Evolutionary conservation across 495 filamentous ascomycete genomes (phyloP), one percentile per base, ranked within the genome.

Genomic region (Neurospora pannonica): DNA sequence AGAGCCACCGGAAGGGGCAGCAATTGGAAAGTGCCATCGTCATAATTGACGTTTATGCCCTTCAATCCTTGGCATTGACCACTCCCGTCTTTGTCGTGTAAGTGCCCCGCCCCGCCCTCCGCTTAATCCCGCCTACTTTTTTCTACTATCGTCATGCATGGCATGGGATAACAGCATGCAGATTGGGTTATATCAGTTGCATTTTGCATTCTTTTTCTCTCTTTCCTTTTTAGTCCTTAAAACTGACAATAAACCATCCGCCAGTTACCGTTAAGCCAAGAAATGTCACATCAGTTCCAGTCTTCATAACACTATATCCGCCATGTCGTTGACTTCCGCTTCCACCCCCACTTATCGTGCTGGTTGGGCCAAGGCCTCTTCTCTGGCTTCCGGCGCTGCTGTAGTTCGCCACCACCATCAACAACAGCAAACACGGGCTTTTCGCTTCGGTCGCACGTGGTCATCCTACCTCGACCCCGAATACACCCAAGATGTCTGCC

Each of bases 401-500:
- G 43, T 77, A 2, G 46, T 80, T 76, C 73, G 76, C 62, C 48
- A 60, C 2, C 48, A 60, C 54, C 78, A 75, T 72, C 76, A 46
- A 19, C 76, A 73, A 1, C 79, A 84, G 39, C 87, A 88, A 71
- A 77, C 72, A 11, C 85, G 87, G 21, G 77, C 71, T 72, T 87
- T 87, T 74, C 82, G 85, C 70, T 83, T 88, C 71, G 83, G 82
- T 46, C 75, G 77, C 11, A 54, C 79, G 13, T 86, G 85, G 82
- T 80, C 82, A 13, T 83, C 83, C 36, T 85, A 81, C 48, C 71
- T 84, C 9, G 81, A 86, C 73, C 74, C 79, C 15, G 81, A 82
- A 46, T 76, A 75, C n/a, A 75, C 81, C 36, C 80, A 78, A 40
- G 84, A 85, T 62, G 70, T 82, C 38, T 82, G 80, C 70, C 84